These are phyloP conservation scores for Leccinum subgranulosum DNA, from an alignment of 768 basidiomycete species.

Conservation along the genomic window DNA sequence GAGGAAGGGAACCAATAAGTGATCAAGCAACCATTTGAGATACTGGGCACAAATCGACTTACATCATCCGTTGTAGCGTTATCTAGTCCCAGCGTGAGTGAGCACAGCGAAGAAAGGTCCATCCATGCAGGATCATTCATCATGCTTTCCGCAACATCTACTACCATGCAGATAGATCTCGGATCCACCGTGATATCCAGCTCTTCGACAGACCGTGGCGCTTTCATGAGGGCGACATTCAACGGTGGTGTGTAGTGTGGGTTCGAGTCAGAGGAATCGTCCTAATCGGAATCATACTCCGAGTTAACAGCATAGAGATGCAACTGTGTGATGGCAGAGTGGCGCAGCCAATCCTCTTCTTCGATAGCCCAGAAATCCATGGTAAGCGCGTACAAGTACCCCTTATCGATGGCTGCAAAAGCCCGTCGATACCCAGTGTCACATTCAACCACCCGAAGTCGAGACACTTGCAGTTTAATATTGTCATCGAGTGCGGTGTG, in stretches of 20 bases:
- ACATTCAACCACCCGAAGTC: not conserved
- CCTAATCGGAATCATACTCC: no score
- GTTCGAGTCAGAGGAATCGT: not conserved
- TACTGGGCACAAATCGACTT: not conserved
- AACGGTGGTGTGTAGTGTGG: not conserved
- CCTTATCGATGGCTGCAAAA: not conserved
- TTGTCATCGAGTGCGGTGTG: not conserved
- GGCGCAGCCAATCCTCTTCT: not conserved
- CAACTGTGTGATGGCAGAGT: not conserved
- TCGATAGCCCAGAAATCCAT: not conserved
- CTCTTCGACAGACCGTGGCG: not conserved
- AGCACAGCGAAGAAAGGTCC: not conserved
- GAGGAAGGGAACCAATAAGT: not conserved
- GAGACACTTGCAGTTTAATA: not conserved
- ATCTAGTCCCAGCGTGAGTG: not conserved
- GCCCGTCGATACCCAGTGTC: not conserved
- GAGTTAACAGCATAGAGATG: not conserved
- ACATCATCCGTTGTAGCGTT: not conserved
- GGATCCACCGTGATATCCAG: not conserved
- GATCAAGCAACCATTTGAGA: not conserved
- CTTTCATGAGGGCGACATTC: not conserved
- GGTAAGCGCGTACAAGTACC: not conserved
- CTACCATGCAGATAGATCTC: not conserved
- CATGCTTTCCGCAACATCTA: not conserved
- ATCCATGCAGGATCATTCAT: not conserved